Evolutionary conservation across 2,329 filamentous ascomycete genomes (phyloP), one percentile per base, ranked within the genome.

Genomic region (Claviceps quebecensis): DNA sequence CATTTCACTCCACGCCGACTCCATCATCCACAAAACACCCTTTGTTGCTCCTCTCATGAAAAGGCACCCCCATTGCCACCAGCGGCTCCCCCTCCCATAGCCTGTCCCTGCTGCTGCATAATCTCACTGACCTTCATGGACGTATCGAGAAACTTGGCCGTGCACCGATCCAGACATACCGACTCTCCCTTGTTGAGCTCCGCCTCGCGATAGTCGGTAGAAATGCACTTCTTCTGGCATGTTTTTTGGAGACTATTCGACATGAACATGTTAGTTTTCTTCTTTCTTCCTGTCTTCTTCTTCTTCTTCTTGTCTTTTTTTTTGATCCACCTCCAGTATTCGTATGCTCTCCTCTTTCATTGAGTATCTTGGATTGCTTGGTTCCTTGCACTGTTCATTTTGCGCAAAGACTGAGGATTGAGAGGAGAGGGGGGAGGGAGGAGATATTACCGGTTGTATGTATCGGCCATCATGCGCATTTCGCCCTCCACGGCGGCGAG

Each of bases 151-250:
- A 97, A 98, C 76, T 98, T 98, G 65, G 86, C 80, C 53, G 94
- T 87, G 73, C 94, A 98, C 64, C 93, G 87, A 74, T 98, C 93
- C 61, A 98, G 83, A 75, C 94, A 98, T 61, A 98, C 93, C 60
- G 86, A 89, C 73, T 98, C 93, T 77, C 90, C 94, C 76, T 98
- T 98, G 81, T 96, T 95, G 64, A 98, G 83, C 62, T 98, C 91
- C 68, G 80, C 82, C 75, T 98, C 93, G 68, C 89, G 88, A 81
- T 97, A 98, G 63, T 91, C 83, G 64, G 74, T 77, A 56, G 91
- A 91, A 60, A 98, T 80, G 73, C 93, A 98, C 76, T 98, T 98
- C 67, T 85, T 82, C 59, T 86, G 82, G 80, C 93, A 98, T 56
- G 87, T 86, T 70, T 87, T 83, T 63, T 88, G 84, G 57, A 97